These are phyloP conservation scores for Saccharomycopsis amapae DNA, from an alignment of 805 yeast genomes.

Conservation along the genomic window DNA sequence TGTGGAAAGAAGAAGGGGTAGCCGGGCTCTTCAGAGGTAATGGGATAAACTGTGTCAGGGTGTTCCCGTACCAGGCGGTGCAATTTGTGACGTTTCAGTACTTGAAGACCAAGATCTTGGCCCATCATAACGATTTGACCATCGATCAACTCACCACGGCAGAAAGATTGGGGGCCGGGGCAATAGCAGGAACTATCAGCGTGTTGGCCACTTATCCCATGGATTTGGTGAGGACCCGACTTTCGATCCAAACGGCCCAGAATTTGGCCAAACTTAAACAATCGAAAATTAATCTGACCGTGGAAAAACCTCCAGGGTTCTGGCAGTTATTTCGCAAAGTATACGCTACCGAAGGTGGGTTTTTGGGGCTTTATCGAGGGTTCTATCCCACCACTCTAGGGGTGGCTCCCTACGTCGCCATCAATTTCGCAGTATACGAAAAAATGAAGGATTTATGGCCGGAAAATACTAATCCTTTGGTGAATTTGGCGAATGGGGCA, in stretches of 20 bases:
- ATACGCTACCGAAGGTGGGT: constrained; percentile 74
- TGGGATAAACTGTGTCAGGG: constrained; percentile 80
- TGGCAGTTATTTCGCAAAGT: constrained; percentile 48
- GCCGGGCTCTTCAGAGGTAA: constrained; percentile 87
- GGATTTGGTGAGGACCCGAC: constrained; percentile 83
- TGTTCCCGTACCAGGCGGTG: constrained; percentile 90
- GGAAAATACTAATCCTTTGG: constrained; percentile 25
- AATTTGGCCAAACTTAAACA: constrained; percentile 37
- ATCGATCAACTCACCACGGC: constrained; percentile 42
- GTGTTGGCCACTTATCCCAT: constrained; percentile 86
- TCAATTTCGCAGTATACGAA: constrained; percentile 88
- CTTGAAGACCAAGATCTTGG: constrained; percentile 30
- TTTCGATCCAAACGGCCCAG: constrained; percentile 80
- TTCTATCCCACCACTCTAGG: constrained; percentile 86
- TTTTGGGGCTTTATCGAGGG: constrained; percentile 74
- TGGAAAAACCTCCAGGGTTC: constrained; percentile 62
- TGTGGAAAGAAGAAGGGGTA: constrained; percentile 89
- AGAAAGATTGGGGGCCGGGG: constrained; percentile 70
- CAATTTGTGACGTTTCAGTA: constrained; percentile 82
- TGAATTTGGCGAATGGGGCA: constrained; percentile 64
- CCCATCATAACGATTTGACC: constrained; percentile 23
- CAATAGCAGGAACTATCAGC: constrained; percentile 70
- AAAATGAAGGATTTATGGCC: constrained; percentile 54
- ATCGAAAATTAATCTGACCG: constrained; percentile 32
- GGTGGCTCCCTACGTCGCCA: constrained; percentile 93